These are phyloP conservation scores for Rhytidhysteron rufulum DNA, from an alignment of 2,329 filamentous ascomycete genomes.

Conservation along the genomic window DNA sequence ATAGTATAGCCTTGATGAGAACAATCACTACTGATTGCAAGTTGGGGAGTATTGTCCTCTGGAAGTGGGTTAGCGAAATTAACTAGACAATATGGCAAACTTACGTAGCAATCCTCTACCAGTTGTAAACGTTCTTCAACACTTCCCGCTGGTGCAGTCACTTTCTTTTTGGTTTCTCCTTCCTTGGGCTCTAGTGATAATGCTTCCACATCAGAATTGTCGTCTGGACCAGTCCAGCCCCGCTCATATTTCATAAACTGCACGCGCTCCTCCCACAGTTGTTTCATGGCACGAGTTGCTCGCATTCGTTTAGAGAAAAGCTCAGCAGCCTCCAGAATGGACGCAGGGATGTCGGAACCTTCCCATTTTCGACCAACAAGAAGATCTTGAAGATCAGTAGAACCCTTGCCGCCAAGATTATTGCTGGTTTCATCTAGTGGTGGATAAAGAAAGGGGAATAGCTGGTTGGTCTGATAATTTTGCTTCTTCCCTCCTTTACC, in stretches of 20 bases:
- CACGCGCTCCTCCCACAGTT: constrained; percentile 92
- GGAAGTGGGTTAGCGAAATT: neutral
- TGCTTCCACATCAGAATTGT: constrained; percentile 44
- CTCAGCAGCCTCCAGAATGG: constrained; percentile 90
- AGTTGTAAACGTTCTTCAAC: constrained; percentile 63
- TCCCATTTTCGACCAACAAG: constrained; percentile 85
- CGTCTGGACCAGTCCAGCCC: constrained; percentile 66
- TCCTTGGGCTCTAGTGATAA: constrained; percentile 34
- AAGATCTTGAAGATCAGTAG: constrained; percentile 72
- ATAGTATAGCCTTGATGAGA: constrained; percentile 79
- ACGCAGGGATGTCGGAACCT: constrained; percentile 89
- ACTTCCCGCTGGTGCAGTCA: constrained; percentile 43
- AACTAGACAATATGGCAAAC: constrained; percentile 32
- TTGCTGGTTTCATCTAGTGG: constrained; percentile 87
- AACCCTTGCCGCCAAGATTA: constrained; percentile 83
- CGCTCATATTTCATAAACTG: constrained; percentile 87
- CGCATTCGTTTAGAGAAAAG: constrained; percentile 86
- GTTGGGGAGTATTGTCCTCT: constrained; percentile 71
- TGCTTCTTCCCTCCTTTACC: constrained; percentile 97
- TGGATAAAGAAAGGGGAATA: constrained; percentile 96
- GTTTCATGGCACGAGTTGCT: constrained; percentile 85
- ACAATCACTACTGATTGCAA: constrained; percentile 92
- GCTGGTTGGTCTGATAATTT: constrained; percentile 98
- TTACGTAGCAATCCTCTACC: constrained; percentile 82
- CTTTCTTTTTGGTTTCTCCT: constrained; percentile 27